Evolutionary conservation across 2,329 filamentous ascomycete species (phyloP).

Genomic region (Penicillium vulpinum): DNA sequence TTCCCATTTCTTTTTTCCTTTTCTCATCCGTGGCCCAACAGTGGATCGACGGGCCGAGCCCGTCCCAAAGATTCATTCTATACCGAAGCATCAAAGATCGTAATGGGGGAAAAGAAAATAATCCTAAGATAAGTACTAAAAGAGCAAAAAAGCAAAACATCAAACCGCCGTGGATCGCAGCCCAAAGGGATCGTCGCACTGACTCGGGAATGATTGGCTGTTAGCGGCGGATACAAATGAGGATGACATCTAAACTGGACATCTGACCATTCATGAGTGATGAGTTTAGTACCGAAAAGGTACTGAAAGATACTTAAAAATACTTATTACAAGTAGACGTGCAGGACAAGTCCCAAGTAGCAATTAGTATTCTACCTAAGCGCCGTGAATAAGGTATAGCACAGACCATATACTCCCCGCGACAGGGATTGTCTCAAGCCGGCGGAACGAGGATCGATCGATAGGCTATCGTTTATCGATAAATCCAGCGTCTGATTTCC

Average conservation of each 20-base stretch:
- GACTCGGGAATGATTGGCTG: constrained; percentile 12
- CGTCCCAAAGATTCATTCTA: constrained; percentile 14
- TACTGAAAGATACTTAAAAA: neutral
- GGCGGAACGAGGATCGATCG: constrained; percentile 8
- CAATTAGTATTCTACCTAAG: constrained; percentile 1
- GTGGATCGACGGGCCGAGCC: constrained; percentile 27
- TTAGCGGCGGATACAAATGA: constrained; percentile 2
- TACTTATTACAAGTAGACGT: neutral
- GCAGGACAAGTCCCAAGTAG: neutral
- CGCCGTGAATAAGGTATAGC: constrained; percentile 8
- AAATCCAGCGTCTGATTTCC: constrained; percentile 10
- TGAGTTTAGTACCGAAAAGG: neutral
- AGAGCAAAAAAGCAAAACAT: neutral
- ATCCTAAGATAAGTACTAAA: neutral
- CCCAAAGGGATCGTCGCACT: constrained; percentile 10
- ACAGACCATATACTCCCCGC: constrained; percentile 9
- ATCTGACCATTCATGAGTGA: constrained; percentile 6
- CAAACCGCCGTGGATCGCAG: neutral
- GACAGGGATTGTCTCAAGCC: constrained; percentile 10
- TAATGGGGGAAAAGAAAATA: neutral
- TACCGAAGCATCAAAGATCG: neutral
- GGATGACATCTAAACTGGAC: constrained; percentile 6
- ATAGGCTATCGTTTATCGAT: constrained; percentile 21
- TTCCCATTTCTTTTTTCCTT: neutral
- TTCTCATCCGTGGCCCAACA: constrained; percentile 9